Base-by-base conservation (phyloP, 805 yeast genomes). In the Cyberlindnera mississippiensis region DNA sequence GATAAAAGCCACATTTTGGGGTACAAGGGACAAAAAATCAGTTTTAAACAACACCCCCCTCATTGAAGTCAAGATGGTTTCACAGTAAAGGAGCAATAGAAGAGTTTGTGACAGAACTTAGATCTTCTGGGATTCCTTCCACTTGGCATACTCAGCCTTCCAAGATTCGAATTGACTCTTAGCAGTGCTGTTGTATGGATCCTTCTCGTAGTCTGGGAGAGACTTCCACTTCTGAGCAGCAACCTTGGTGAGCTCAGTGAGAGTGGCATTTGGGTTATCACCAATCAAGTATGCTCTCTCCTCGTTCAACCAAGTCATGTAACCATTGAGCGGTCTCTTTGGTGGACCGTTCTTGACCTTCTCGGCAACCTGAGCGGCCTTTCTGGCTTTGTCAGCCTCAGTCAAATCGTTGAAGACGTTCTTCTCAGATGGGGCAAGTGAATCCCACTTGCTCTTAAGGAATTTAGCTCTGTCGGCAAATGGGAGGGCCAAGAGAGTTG, bases 211-310 rank as follows among this genome's bases (percentile, higher is more conserved):
- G 42, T 77, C 84, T 44, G 72, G 67, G 58, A 91, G 71, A 41
- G 82, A 81, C 73, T 81, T 87, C 99, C 99, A 91, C 67, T 76
- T 80, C 61, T 85, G 89, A 60, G 96, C 96, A 55, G 89, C 82
- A 46, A 85, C 64, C 67, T 82, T 86, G 13, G 66, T 63, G 32
- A 68, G 28, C 38, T 68, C 73, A 13, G 64, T 14, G 29, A 42
- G 24, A 0, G 49, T 6, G 8, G 34, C 31, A 11, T 28, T 42
- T 37, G 62, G 57, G 40, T 54, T 50, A 7, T 40, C 28, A 4
- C 28, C n/a, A 5, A 28, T 6, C 15, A 53, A 19, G 7, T 34
- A 14, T 2, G 13, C 18, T 49, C 57, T 53, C 28, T 41, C 39
- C 5, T 36, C 39, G 2, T 28, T 22, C 20, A 35, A 40, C 52